Base-by-base conservation (phyloP, 2,329 filamentous ascomycete genomes). In the Lasiodiplodia citricola region DNA sequence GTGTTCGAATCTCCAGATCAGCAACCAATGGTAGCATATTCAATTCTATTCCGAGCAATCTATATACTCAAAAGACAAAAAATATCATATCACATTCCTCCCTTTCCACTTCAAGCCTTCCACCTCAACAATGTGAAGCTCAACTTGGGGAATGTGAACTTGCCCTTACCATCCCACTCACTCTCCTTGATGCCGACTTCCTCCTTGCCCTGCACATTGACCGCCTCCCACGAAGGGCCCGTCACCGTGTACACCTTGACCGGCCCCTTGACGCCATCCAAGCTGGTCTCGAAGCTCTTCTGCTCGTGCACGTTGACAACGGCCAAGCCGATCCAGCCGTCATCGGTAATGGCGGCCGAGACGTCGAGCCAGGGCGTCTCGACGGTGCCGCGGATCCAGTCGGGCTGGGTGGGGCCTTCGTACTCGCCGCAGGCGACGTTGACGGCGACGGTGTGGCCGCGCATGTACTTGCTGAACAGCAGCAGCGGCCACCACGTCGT, bases 401-500 rank as follows among this genome's bases (percentile, higher is more conserved):
- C 82, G 2, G 91, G 90, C 68, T 86, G 81, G 1, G 90, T 92
- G n/a, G 82, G 83, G 1, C 92, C 92, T 18, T 85, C 83, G 75
- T 94, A 95, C 41, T 87, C 85, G 1, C 84, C 84, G 60, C 85
- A 85, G 5, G 85, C 84, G 7, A 94, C 86, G 77, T 94, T 89
- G 3, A 88, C 82, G 3, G 87, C 88, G 2, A 95, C 79, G 0
- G 89, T 90, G 75, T 86, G 86, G 2, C 92, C 92, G 41, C 90
- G 88, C 92, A 95, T 94, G 77, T 88, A 91, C 74, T 84, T 85
- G 73, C 85, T 86, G 79, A 91, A 93, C 35, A 94, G 83, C 68
- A 90, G 83, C 58, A 93, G 82, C 6, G 91, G 90, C 88, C 90
- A 93, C 89, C 90, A 94, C 3, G 88, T 92, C 0, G 91, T 88